A percentile compares a stretch with the other conserved stretches of the same genome.
phyloP scores from a whole-genome alignment of 805 yeast genomes.

The Starmerella floricola region DNA sequence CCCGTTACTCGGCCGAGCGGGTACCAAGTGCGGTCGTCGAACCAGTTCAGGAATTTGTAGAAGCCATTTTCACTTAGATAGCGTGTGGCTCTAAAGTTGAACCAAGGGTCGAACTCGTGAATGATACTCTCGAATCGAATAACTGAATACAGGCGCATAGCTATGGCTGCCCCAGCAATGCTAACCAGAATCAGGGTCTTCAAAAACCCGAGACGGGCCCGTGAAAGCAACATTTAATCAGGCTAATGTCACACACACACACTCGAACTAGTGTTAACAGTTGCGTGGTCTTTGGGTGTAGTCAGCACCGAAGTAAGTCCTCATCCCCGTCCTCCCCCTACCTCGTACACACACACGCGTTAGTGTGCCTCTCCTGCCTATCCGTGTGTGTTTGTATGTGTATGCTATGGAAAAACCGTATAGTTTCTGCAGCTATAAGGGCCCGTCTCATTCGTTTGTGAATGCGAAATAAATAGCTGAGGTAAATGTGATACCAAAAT shows the following conservation, averaged over 20 bases:
- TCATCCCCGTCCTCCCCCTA: not conserved
- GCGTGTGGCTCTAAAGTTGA: constrained; percentile 89
- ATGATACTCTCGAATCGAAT: constrained; percentile 90
- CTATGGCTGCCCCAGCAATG: constrained; percentile 82
- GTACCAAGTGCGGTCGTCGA: constrained; percentile 97
- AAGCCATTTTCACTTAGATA: constrained; percentile 72
- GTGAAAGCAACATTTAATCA: constrained; percentile 3
- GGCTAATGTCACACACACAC: not conserved
- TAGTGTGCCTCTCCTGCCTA: not conserved
- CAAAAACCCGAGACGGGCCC: constrained; percentile 32
- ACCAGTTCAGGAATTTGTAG: constrained; percentile 93
- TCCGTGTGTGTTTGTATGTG: not conserved
- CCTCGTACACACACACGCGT: not conserved
- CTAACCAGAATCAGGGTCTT: constrained; percentile 57
- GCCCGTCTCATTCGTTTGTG: no score
- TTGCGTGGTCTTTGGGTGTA: constrained; percentile 1
- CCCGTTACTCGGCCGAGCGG: constrained; percentile 99
- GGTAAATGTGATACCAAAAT: no score
- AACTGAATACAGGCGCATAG: constrained; percentile 90
- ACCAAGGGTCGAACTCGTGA: constrained; percentile 67
- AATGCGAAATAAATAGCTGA: no score
- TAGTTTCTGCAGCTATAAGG: no score
- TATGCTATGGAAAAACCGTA: no score
- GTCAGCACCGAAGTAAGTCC: no score
- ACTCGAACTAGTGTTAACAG: constrained; percentile 1